Conservation (phyloP, 2,329 filamentous ascomycete species). For the Chrysoporthe austroafricana region DNA sequence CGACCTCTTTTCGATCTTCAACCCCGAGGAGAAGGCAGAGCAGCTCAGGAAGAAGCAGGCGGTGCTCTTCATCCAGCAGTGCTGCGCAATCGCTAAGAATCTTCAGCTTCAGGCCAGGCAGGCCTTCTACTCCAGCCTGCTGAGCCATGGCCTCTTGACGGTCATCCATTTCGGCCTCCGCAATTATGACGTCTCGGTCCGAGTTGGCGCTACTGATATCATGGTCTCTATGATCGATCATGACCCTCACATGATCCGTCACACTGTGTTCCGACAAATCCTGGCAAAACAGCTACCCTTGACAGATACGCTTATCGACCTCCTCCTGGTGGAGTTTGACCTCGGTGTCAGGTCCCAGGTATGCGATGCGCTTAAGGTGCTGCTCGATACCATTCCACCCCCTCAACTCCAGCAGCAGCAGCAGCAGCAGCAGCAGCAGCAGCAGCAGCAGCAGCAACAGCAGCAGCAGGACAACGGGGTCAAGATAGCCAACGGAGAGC, state of each 20-base stretch:
- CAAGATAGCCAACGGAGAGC: conserved; percentile 67
- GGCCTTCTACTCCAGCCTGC: conserved; percentile 86
- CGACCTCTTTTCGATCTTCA: conserved; percentile 87
- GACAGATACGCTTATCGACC: conserved; percentile 89
- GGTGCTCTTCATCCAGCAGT: conserved; percentile 95
- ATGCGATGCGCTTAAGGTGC: conserved; percentile 90
- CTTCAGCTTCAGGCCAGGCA: conserved; percentile 82
- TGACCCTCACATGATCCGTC: conserved; percentile 90
- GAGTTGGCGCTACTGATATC: conserved; percentile 92
- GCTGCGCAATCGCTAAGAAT: conserved; percentile 91
- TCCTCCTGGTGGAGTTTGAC: conserved; percentile 88
- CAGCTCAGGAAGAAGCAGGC: conserved; percentile 85
- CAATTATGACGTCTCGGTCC: conserved; percentile 80
- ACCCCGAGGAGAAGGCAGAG: conserved; percentile 57
- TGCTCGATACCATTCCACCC: conserved; percentile 73
- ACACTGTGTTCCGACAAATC: conserved; percentile 90
- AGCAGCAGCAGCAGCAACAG: no score
- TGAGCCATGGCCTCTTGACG: conserved; percentile 81
- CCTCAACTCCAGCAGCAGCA: conserved; percentile 45
- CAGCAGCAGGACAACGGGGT: conserved; percentile 53
- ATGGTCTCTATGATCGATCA: conserved; percentile 94
- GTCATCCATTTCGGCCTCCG: conserved; percentile 92
- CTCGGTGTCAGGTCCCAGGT: conserved; percentile 94
- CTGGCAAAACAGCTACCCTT: conserved; percentile 83
- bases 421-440: no score